Conservation (phyloP, 495 filamentous ascomycete species). For the Xylaria cubensis region DNA sequence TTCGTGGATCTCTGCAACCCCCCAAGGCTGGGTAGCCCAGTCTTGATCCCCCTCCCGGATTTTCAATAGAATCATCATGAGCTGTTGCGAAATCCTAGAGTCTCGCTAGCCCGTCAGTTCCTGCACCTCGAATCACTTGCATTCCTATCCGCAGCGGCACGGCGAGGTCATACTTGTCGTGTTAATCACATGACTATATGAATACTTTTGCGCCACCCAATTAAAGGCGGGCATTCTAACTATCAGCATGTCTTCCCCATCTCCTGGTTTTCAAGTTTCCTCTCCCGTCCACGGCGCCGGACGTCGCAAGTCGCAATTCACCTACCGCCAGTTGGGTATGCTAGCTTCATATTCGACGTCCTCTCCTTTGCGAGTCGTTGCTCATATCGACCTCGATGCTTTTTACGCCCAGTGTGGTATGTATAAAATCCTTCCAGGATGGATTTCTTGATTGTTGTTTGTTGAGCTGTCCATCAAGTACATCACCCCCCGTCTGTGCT, state of each 20-base stretch:
- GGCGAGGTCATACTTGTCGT: background rate
- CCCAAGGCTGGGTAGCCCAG: background rate
- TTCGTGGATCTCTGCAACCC: background rate
- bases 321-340: conserved; percentile 79
- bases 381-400: conserved; percentile 94
- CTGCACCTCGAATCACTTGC: conserved; percentile 2
- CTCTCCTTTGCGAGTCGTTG: conserved; percentile 83
- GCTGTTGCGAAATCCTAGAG: background rate
- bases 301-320: conserved; percentile 73
- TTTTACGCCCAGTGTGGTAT: conserved; percentile 98
- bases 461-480: background rate
- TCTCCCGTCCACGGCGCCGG: conserved; percentile 47
- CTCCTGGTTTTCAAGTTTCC: conserved; percentile 43
- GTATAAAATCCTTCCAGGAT: conserved; percentile 25
- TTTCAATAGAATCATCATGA: conserved; percentile 7
- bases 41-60: background rate
- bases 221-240: background rate
- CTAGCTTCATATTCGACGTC: conserved; percentile 72
- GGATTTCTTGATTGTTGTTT: background rate
- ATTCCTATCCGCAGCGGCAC: background rate
- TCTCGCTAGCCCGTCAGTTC: conserved; percentile 1
- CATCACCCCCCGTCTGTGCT: too few relatives aligned
- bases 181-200: conserved; percentile 17
- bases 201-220: conserved; percentile 16
- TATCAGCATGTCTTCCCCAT: conserved; percentile 39